A percentile compares a stretch with the other conserved stretches of the same genome.
Conservation (phyloP, 2,329 filamentous ascomycete genomes). For the Apiospora arundinis region DNA sequence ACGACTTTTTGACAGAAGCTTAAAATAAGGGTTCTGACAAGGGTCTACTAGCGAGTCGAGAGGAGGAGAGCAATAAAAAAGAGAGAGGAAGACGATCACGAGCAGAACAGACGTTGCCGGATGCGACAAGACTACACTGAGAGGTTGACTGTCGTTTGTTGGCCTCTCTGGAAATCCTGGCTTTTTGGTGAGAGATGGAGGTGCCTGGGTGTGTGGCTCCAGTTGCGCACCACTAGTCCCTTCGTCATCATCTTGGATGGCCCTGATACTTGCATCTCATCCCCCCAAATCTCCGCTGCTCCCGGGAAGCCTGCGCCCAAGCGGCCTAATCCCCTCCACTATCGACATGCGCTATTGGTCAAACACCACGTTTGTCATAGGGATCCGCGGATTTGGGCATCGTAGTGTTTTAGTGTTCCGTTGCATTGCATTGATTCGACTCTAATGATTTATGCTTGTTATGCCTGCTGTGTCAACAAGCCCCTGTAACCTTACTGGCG, state of each 20-base stretch:
- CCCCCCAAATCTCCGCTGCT: constrained; percentile 12
- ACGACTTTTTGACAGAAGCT: background rate
- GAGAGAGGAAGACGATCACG: constrained; percentile 1
- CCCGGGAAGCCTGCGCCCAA: background rate
- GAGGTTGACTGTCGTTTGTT: constrained; percentile 1
- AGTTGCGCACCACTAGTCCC: constrained; percentile 16
- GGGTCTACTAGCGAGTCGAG: background rate
- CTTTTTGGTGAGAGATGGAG: constrained; percentile 17
- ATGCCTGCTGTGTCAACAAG: background rate
- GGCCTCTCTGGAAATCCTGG: constrained; percentile 10
- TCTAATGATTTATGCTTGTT: background rate
- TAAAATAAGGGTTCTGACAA: background rate
- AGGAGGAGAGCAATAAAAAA: background rate
- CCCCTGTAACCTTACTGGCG: background rate
- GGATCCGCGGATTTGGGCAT: constrained; percentile 9
- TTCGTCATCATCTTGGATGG: constrained; percentile 14
- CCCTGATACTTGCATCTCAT: background rate
- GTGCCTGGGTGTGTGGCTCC: background rate
- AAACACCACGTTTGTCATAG: background rate
- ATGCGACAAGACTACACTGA: background rate
- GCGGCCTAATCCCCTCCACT: constrained; percentile 8
- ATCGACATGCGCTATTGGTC: background rate
- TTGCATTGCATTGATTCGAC: background rate
- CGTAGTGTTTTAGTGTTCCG: background rate
- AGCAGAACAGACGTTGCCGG: background rate